These are phyloP conservation scores for Halenospora varia DNA, from an alignment of 495 filamentous ascomycete species.

Conservation along the genomic window DNA sequence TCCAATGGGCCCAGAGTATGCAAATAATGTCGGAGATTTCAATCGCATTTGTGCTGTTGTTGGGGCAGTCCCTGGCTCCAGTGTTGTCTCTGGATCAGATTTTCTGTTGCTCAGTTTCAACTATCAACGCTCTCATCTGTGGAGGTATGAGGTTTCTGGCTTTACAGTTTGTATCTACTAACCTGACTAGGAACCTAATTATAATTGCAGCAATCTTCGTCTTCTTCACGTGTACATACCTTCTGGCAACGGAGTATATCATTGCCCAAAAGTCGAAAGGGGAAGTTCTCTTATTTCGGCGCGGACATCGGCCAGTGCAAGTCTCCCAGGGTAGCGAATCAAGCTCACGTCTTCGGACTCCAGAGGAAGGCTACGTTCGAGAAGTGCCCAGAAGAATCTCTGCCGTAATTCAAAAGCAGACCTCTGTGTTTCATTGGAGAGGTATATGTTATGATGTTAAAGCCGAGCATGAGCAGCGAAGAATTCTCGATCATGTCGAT, in stretches of 20 bases:
- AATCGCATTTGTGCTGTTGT: constrained; percentile 9
- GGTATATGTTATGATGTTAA: constrained; percentile 84
- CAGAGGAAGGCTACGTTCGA: neutral
- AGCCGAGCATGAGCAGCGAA: constrained; percentile 67
- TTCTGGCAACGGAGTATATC: constrained; percentile 70
- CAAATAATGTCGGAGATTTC: neutral
- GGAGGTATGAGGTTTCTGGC: constrained; percentile 40
- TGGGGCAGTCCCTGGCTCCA: constrained; percentile 12
- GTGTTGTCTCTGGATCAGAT: constrained; percentile 1
- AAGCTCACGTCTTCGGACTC: neutral
- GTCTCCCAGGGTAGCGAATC: neutral
- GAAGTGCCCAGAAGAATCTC: neutral
- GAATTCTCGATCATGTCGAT: constrained; percentile 75
- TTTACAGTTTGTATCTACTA: neutral
- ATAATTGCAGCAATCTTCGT: constrained; percentile 70
- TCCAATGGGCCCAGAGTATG: constrained; percentile 9
- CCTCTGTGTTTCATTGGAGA: constrained; percentile 74
- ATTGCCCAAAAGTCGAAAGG: constrained; percentile 80
- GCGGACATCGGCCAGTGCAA: constrained; percentile 17
- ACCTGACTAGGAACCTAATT: constrained; percentile 53
- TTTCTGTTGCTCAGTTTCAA: neutral
- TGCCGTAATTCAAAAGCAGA: constrained; percentile 41
- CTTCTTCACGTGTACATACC: constrained; percentile 59
- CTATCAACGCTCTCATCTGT: constrained; percentile 58
- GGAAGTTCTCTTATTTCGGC: constrained; percentile 80